Evolutionary conservation across 176 grass and related monocot genomes (phyloP).

Genomic region (Bothriochloa decipiens): DNA sequence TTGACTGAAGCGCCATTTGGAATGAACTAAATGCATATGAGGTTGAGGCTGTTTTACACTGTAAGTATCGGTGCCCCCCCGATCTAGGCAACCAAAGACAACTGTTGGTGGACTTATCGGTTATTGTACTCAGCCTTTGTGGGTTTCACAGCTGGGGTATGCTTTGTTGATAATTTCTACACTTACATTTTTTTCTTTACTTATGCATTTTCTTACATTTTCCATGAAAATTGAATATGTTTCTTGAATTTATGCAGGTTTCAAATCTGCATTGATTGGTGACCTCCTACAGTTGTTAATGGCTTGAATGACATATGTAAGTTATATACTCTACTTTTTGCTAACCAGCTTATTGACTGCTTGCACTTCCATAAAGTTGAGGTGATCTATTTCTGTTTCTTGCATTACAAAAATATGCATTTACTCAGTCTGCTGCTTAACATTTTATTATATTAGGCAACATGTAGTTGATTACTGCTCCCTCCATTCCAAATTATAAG

Average conservation of each 20-base stretch:
- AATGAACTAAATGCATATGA: background rate
- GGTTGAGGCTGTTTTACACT: background rate
- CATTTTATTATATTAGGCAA: background rate
- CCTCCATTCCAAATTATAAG: no score
- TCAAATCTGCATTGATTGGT: background rate
- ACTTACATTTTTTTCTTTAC: background rate
- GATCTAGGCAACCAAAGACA: background rate
- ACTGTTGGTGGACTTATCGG: background rate
- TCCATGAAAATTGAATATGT: conserved; percentile 2
- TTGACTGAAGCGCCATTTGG: background rate
- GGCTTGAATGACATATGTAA: background rate
- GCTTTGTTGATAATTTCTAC: background rate
- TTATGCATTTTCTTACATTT: conserved; percentile 3
- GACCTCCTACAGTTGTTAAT: background rate
- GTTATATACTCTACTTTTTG: background rate
- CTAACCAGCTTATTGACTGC: background rate
- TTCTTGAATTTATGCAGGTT: conserved; percentile 17
- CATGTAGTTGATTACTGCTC: background rate
- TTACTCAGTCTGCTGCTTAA: conserved; percentile 10
- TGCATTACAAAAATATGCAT: background rate
- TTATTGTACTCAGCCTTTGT: background rate
- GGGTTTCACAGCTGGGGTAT: background rate
- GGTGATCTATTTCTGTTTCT: conserved; percentile 2
- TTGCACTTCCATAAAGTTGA: conserved; percentile 16
- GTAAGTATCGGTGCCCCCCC: background rate